These are phyloP conservation scores for Penstemon newberryi DNA, from an alignment of 257 asterid genomes.

Conservation along the genomic window DNA sequence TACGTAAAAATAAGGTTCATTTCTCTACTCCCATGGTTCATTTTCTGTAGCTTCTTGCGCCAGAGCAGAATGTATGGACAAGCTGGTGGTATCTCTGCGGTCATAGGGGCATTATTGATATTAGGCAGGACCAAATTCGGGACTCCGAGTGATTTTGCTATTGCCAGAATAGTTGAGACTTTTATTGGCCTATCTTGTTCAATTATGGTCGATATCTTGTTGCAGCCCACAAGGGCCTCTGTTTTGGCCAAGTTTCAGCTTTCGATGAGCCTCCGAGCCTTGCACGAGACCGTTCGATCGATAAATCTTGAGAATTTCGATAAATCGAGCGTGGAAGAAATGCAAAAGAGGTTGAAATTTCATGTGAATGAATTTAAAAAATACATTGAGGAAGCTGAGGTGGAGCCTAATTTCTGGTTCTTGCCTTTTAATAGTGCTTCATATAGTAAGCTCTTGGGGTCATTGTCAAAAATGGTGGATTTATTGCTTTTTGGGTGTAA, in stretches of 20 bases:
- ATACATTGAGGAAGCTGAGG: slow-evolving; percentile 67
- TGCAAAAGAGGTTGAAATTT: slow-evolving; percentile 36
- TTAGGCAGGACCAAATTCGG: slow-evolving; percentile 76
- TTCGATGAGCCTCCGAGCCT: slow-evolving; percentile 35
- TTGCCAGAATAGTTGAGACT: slow-evolving; percentile 72
- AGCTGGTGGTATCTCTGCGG: slow-evolving; percentile 83
- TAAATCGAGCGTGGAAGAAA: slow-evolving; percentile 35
- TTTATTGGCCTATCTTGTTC: slow-evolving; percentile 83
- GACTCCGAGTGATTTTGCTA: slow-evolving; percentile 72
- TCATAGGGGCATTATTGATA: slow-evolving; percentile 70
- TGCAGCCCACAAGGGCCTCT: slow-evolving; percentile 84
- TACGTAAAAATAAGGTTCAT: slow-evolving; percentile 59
- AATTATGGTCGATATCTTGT: slow-evolving; percentile 61
- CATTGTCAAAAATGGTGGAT: slow-evolving; percentile 61
- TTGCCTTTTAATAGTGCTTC: slow-evolving; percentile 61
- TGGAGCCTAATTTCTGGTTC: slow-evolving; percentile 91
- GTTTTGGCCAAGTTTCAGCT: slow-evolving; percentile 64
- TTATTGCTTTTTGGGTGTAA: slow-evolving; percentile 46
- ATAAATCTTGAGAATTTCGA: slow-evolving; percentile 30
- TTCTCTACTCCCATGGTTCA: slow-evolving; percentile 86
- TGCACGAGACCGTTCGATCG: slow-evolving; percentile 41
- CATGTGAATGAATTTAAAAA: slow-evolving; percentile 53
- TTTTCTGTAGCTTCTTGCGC: slow-evolving; percentile 58
- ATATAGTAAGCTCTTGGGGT: slow-evolving; percentile 48
- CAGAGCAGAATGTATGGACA: slow-evolving; percentile 85